These are phyloP conservation scores for Pseudocercospora fijiensis DNA, from an alignment of 2,329 filamentous ascomycete species.

Conservation along the genomic window DNA sequence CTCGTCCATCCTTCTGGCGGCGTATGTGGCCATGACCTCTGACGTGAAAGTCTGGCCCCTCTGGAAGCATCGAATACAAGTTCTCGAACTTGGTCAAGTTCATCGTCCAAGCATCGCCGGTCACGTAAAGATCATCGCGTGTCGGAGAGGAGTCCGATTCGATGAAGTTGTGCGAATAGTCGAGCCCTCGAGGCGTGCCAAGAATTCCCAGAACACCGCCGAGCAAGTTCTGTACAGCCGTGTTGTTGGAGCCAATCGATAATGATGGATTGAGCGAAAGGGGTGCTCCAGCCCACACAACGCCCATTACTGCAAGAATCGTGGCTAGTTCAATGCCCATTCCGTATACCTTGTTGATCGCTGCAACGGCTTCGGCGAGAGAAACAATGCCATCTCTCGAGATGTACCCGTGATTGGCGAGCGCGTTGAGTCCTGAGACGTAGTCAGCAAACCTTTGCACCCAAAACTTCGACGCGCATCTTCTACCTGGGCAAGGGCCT, in stretches of 20 bases:
- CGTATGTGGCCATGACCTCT: background rate
- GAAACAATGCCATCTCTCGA: slow-evolving; percentile 1
- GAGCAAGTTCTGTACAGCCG: slow-evolving; percentile 42
- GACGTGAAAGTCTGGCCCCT: slow-evolving; percentile 10
- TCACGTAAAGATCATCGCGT: slow-evolving; percentile 52
- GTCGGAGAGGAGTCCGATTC: slow-evolving; percentile 55
- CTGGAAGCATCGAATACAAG: slow-evolving; percentile 38
- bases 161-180: slow-evolving; percentile 54
- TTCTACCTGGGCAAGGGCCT: slow-evolving; percentile 22
- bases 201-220: slow-evolving; percentile 30
- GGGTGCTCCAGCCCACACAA: slow-evolving; percentile 31
- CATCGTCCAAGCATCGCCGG: slow-evolving; percentile 50
- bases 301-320: slow-evolving; percentile 31
- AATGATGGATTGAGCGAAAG: slow-evolving; percentile 44
- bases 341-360: slow-evolving; percentile 24
- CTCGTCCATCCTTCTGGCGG: background rate
- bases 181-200: slow-evolving; percentile 38
- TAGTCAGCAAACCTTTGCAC: background rate
- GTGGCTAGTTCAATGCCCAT: slow-evolving; percentile 34
- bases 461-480: background rate
- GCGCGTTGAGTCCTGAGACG: slow-evolving; percentile 11
- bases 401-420: slow-evolving; percentile 20
- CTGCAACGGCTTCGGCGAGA: background rate
- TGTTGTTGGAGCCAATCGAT: slow-evolving; percentile 26
- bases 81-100: slow-evolving; percentile 54